Conservation (phyloP, 2,329 filamentous ascomycete species). For the Colletotrichum sp. region DNA sequence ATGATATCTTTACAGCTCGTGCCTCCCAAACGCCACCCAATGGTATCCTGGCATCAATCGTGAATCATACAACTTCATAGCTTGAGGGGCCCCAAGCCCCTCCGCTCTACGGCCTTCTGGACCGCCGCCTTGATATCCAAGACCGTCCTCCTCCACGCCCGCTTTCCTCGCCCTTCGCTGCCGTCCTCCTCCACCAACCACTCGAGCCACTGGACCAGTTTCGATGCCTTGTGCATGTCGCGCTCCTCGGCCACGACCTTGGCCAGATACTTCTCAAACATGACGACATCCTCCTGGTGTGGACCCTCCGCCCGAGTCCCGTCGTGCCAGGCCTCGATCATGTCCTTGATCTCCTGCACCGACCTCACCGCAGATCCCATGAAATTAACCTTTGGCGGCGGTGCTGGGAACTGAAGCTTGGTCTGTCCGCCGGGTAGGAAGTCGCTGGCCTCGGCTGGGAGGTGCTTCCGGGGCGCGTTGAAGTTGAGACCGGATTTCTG, state of each 20-base stretch:
- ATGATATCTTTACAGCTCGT: not conserved
- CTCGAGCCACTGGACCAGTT: slow-evolving; percentile 71
- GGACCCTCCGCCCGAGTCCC: slow-evolving; percentile 78
- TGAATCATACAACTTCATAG: slow-evolving; percentile 32
- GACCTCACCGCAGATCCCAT: slow-evolving; percentile 45
- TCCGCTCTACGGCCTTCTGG: slow-evolving; percentile 57
- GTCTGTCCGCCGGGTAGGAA: slow-evolving; percentile 39
- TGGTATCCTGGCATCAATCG: slow-evolving; percentile 10
- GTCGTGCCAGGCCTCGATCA: slow-evolving; percentile 77
- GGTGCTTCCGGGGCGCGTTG: slow-evolving; percentile 36
- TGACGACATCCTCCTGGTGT: slow-evolving; percentile 76
- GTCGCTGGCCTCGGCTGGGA: slow-evolving; percentile 19
- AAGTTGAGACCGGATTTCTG: slow-evolving; percentile 57
- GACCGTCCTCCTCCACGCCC: slow-evolving; percentile 52
- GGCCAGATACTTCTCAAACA: slow-evolving; percentile 74
- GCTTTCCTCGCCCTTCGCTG: slow-evolving; percentile 38
- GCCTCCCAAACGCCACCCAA: not conserved
- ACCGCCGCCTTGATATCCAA: slow-evolving; percentile 52
- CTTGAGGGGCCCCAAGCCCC: slow-evolving; percentile 62
- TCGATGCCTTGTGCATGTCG: slow-evolving; percentile 77
- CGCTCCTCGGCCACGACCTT: slow-evolving; percentile 77
- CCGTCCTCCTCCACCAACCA: slow-evolving; percentile 58
- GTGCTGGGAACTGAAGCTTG: slow-evolving; percentile 50
- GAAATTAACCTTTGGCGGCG: slow-evolving; percentile 53
- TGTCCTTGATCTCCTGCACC: slow-evolving; percentile 69